Evolutionary conservation across 2,329 filamentous ascomycete species (phyloP).

Genomic region (Cordyceps pruinosa): DNA sequence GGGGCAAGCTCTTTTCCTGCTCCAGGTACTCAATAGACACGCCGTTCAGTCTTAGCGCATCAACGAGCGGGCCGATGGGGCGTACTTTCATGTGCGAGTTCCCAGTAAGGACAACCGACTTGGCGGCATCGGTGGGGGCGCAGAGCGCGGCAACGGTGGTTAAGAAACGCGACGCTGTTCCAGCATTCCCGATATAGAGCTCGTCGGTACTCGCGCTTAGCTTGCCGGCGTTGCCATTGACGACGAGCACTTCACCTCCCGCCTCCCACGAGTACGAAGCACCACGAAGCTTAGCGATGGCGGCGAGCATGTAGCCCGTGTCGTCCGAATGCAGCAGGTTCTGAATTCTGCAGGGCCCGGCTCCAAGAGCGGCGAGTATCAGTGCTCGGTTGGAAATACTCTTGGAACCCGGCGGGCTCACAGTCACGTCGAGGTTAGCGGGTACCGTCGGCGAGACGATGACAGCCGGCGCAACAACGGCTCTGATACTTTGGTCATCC

Average conservation of each 20-base stretch:
- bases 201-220: slow-evolving; percentile 68
- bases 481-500: slow-evolving; percentile 74
- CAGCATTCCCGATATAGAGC: slow-evolving; percentile 92
- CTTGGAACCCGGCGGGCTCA: slow-evolving; percentile 90
- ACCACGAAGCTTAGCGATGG: slow-evolving; percentile 76
- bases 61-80: slow-evolving; percentile 87
- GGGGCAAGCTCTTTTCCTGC: slow-evolving; percentile 72
- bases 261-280: slow-evolving; percentile 92
- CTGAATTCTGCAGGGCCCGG: slow-evolving; percentile 77
- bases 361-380: slow-evolving; percentile 84
- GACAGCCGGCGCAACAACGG: slow-evolving; percentile 75
- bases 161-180: slow-evolving; percentile 90
- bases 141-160: slow-evolving; percentile 88
- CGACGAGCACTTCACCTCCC: slow-evolving; percentile 81
- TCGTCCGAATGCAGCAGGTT: slow-evolving; percentile 96
- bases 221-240: slow-evolving; percentile 83
- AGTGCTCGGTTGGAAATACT: slow-evolving; percentile 95
- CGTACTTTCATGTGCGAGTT: slow-evolving; percentile 95
- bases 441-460: slow-evolving; percentile 68
- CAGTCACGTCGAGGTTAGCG: slow-evolving; percentile 57
- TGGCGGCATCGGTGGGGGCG: slow-evolving; percentile 51
- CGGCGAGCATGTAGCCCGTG: slow-evolving; percentile 93
- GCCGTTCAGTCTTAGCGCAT: slow-evolving; percentile 80
- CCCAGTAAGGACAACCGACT: slow-evolving; percentile 75
- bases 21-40: slow-evolving; percentile 83